A percentile compares a stretch with the other conserved stretches of the same genome.
Conservation (phyloP, 177 flowering plant species). For the Tripterygium wilfordii region DNA sequence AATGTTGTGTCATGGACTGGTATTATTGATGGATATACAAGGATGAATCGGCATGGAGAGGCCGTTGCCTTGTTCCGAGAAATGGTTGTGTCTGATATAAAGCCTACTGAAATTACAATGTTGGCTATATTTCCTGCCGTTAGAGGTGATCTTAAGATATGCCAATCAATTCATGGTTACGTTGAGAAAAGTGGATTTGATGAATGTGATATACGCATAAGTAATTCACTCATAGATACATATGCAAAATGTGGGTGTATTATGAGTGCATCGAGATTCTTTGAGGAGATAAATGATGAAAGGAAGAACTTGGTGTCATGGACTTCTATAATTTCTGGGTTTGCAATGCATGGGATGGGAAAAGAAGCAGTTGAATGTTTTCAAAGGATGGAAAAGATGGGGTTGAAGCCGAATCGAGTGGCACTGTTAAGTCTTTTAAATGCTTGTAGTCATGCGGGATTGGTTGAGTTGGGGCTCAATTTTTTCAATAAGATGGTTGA, state of each 20-base stretch:
- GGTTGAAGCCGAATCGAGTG: slow-evolving; percentile 40
- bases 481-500: slow-evolving; percentile 43
- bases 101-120: slow-evolving; percentile 42
- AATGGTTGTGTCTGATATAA: slow-evolving; percentile 30
- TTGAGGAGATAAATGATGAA: slow-evolving; percentile 23
- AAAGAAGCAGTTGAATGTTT: slow-evolving; percentile 39
- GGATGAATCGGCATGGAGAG: slow-evolving; percentile 25
- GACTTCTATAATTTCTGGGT: slow-evolving; percentile 52
- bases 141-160: slow-evolving; percentile 27
- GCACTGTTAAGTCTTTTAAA: slow-evolving; percentile 46
- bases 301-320: slow-evolving; percentile 45
- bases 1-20: slow-evolving; percentile 45
- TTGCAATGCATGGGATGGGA: slow-evolving; percentile 60
- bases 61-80: slow-evolving; percentile 39
- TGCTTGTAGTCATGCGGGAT: slow-evolving; percentile 60
- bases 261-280: slow-evolving; percentile 33
- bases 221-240: slow-evolving; percentile 42
- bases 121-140: slow-evolving; percentile 47
- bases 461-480: slow-evolving; percentile 46
- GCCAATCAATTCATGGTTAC: slow-evolving; percentile 39
- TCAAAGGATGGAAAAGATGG: slow-evolving; percentile 28
- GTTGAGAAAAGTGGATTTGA: slow-evolving; percentile 38
- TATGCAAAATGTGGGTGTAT: slow-evolving; percentile 58
- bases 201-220: slow-evolving; percentile 27
- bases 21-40: slow-evolving; percentile 50